Conservation (phyloP, 2,329 filamentous ascomycete genomes). For the Parastagonospora nodorum region DNA sequence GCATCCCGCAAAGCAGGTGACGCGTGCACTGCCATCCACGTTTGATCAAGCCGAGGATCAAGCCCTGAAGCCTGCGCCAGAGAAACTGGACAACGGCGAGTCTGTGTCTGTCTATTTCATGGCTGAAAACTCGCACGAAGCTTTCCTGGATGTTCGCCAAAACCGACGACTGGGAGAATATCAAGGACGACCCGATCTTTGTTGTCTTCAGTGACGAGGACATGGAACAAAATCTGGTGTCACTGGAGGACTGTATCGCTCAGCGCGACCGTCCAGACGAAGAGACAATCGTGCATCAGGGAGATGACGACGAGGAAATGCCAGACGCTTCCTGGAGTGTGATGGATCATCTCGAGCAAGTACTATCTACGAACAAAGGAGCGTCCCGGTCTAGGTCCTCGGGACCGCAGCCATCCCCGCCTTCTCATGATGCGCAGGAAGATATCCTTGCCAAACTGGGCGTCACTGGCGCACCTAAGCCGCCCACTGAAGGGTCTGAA, state of each 20-base stretch:
- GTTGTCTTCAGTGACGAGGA: constrained; percentile 50
- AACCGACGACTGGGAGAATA: constrained; percentile 56
- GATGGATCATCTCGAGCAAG: constrained; percentile 49
- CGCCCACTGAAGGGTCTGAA: constrained; percentile 30
- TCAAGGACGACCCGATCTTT: constrained; percentile 58
- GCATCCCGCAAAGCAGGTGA: constrained; percentile 51
- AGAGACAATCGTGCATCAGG: constrained; percentile 19
- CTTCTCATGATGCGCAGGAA: constrained; percentile 35
- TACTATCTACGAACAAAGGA: constrained; percentile 32
- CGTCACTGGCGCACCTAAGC: constrained; percentile 46
- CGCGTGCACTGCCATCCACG: constrained; percentile 49
- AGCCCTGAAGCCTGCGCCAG: constrained; percentile 45
- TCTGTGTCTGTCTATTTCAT: constrained; percentile 58
- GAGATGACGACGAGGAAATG: constrained; percentile 41
- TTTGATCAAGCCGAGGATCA: constrained; percentile 52
- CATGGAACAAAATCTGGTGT: constrained; percentile 45
- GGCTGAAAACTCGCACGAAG: constrained; percentile 50
- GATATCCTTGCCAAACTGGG: constrained; percentile 44
- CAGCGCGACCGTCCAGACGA: constrained; percentile 48
- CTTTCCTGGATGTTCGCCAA: constrained; percentile 55
- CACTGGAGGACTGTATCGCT: constrained; percentile 50
- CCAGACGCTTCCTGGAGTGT: constrained; percentile 42
- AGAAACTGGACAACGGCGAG: constrained; percentile 47
- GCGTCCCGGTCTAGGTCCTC: constrained; percentile 7
- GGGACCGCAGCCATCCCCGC: neutral